phyloP scores from a whole-genome alignment of 176 grass and related monocot genomes.

The Oryza glaberrima region DNA sequence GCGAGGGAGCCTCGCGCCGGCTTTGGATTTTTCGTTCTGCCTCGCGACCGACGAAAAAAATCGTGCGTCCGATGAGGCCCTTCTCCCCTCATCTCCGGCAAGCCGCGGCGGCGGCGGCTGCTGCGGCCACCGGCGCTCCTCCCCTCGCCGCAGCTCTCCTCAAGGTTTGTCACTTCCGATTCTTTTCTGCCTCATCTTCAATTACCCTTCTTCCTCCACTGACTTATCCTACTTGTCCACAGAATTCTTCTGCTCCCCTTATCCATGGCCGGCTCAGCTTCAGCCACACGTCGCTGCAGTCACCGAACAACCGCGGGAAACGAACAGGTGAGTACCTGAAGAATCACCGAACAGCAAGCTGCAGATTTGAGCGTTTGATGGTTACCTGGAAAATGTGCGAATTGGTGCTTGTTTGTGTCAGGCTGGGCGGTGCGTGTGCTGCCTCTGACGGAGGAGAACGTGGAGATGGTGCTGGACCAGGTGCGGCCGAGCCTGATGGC shows the following conservation, averaged over 20 bases:
- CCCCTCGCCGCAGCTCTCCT: conserved; percentile 7
- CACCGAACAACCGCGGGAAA: neutral
- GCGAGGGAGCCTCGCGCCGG: conserved; percentile 11
- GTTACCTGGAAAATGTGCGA: neutral
- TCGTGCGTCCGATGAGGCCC: conserved; percentile 44
- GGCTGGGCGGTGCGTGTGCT: conserved; percentile 64
- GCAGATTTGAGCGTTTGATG: neutral
- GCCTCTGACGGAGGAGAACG: conserved; percentile 84
- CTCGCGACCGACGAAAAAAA: neutral
- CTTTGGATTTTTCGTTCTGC: neutral
- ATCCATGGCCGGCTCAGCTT: conserved; percentile 54
- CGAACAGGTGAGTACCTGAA: conserved; percentile 39
- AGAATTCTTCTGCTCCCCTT: conserved; percentile 41
- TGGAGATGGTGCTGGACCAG: conserved; percentile 85
- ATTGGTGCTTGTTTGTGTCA: neutral
- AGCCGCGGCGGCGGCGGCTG: conserved; percentile 37
- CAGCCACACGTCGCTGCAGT: conserved; percentile 36
- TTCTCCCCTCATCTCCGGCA: conserved; percentile 45
- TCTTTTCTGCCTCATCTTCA: neutral
- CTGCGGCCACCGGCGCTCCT: conserved; percentile 12
- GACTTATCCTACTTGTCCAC: neutral
- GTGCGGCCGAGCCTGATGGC: conserved; percentile 91
- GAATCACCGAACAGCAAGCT: neutral
- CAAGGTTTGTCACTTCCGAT: conserved; percentile 27
- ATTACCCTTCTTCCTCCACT: neutral